These are phyloP conservation scores for Chlorencoelia australis DNA, from an alignment of 2,329 filamentous ascomycete species.

Conservation along the genomic window DNA sequence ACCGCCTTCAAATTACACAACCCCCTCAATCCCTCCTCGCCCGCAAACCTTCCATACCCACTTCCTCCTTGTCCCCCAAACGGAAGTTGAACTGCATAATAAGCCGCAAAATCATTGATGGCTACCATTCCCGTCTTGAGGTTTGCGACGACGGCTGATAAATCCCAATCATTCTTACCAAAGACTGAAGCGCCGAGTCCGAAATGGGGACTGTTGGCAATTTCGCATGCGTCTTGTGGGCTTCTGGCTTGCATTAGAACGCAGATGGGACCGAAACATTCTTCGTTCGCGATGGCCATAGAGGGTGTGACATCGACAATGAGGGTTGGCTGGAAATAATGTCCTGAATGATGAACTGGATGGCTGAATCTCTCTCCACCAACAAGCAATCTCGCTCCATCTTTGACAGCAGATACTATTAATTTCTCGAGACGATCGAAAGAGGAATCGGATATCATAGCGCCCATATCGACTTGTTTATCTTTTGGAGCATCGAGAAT, in stretches of 20 bases:
- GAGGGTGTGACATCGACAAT: conserved; percentile 76
- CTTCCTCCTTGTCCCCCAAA: conserved; percentile 77
- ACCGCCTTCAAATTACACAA: conserved; percentile 84
- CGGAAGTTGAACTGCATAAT: conserved; percentile 86
- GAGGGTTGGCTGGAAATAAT: conserved; percentile 89
- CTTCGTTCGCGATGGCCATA: conserved; percentile 82
- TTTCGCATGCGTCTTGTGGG: conserved; percentile 52
- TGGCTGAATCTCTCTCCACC: conserved; percentile 68
- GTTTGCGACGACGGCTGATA: conserved; percentile 54
- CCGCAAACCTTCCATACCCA: conserved; percentile 88
- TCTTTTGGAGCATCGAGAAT: conserved; percentile 40
- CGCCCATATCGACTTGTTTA: conserved; percentile 66
- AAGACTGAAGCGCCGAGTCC: conserved; percentile 86
- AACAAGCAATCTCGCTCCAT: conserved; percentile 71
- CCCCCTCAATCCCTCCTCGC: conserved; percentile 73
- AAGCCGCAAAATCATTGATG: conserved; percentile 90
- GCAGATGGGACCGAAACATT: conserved; percentile 90
- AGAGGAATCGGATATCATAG: conserved; percentile 70
- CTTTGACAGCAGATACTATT: conserved; percentile 63
- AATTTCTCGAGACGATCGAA: conserved; percentile 70
- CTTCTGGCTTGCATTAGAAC: conserved; percentile 67
- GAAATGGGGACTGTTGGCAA: conserved; percentile 79
- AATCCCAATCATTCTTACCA: conserved; percentile 53
- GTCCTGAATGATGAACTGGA: conserved; percentile 63
- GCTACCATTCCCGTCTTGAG: conserved; percentile 83